These are phyloP conservation scores for Amauroascus niger DNA, from an alignment of 2,329 filamentous ascomycete species.

Conservation along the genomic window DNA sequence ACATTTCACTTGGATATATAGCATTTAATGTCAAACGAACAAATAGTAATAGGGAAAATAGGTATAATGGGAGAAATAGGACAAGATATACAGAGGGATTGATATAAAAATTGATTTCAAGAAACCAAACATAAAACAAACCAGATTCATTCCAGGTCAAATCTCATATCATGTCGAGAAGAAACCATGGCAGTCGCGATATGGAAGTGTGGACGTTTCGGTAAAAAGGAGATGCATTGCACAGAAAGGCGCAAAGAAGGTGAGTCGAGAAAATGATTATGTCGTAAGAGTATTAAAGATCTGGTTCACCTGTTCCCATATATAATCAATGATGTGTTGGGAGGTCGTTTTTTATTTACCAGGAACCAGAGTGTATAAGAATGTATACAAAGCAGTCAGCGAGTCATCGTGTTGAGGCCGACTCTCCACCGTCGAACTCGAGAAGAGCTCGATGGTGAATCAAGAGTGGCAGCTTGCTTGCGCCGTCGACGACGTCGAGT, in stretches of 20 bases:
- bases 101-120: not conserved
- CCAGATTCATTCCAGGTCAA: not conserved
- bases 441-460: not conserved
- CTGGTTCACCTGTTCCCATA: too few species aligned
- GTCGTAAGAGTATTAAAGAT: not conserved
- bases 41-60: too few species aligned
- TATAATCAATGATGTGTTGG: not conserved
- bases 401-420: not conserved
- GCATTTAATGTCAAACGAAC: too few species aligned
- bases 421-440: not conserved
- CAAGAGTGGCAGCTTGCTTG: not conserved
- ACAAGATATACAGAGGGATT: too few species aligned
- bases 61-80: too few species aligned
- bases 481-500: conserved; percentile 5
- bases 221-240: not conserved
- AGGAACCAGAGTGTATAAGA: not conserved
- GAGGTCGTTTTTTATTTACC: too few species aligned
- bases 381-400: not conserved
- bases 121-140: not conserved
- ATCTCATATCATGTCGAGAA: not conserved
- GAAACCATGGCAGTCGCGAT: not conserved
- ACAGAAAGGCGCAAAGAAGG: not conserved
- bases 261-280: not conserved
- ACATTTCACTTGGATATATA: too few species aligned
- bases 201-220: not conserved